Evolutionary conservation across 2,329 filamentous ascomycete genomes (phyloP).

Genomic region (Sarocladium kiliense): DNA sequence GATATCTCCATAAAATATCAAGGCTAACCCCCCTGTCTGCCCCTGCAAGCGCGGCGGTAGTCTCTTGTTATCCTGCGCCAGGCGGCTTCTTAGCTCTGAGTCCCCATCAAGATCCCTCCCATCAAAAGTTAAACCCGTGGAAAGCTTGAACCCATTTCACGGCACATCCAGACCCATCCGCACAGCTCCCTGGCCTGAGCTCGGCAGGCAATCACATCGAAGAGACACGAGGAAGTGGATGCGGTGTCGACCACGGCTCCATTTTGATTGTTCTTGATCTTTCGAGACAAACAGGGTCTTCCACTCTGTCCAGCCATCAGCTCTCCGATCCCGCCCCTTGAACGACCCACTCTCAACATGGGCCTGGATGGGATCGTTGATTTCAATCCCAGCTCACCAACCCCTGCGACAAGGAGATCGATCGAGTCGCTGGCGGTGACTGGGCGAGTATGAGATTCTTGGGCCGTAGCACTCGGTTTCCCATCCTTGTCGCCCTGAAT

Average conservation of each 20-base stretch:
- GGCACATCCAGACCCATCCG: no score
- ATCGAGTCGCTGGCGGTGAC: neutral
- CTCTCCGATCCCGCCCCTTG: neutral
- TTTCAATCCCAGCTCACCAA: neutral
- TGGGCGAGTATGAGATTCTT: neutral
- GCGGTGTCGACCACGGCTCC: no score
- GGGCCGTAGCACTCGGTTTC: neutral
- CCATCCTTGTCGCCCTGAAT: neutral
- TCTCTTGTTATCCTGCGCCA: neutral
- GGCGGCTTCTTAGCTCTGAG: neutral
- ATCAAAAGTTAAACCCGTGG: neutral
- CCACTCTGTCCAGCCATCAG: neutral
- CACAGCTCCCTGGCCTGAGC: no score
- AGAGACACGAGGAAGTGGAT: no score
- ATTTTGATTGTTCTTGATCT: no score
- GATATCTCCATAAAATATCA: slow-evolving; percentile 9
- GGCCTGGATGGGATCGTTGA: neutral
- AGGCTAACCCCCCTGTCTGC: neutral
- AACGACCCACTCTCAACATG: neutral
- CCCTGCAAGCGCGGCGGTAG: slow-evolving; percentile 5
- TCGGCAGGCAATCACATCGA: no score
- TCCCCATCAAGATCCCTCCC: neutral
- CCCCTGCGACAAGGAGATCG: neutral
- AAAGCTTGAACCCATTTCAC: neutral
- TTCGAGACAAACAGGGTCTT: no score